Percentiles rank a stretch among this genome's conserved stretches.
phyloP scores from a whole-genome alignment of 345 rosid genomes.

The Cardamine resedifolia region DNA sequence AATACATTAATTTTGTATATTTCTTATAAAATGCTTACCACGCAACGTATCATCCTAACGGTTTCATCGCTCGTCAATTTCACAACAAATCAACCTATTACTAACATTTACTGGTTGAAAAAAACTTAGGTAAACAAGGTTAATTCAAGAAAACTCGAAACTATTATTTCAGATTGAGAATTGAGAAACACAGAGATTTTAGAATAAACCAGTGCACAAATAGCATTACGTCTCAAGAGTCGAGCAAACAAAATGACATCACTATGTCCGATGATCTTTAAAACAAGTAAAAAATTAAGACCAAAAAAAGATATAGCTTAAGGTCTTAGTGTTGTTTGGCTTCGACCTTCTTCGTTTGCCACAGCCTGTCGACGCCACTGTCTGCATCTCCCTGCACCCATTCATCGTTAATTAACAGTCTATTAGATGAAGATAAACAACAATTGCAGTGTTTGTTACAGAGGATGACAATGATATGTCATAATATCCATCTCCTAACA shows the following conservation, averaged over 20 bases:
- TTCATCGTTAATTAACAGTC: not conserved
- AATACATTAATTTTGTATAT: too few relatives aligned
- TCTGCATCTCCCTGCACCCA: conserved; percentile 74
- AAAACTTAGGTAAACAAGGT: too few relatives aligned
- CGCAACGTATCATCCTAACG: too few relatives aligned
- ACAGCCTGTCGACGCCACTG: conserved; percentile 62
- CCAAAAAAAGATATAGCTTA: not conserved
- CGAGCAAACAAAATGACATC: conserved; percentile 1
- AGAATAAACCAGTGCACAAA: not conserved
- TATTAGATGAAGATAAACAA: not conserved
- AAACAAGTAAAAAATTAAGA: not conserved
- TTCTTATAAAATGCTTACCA: too few relatives aligned
- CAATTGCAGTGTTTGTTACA: not conserved
- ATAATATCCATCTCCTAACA: too few relatives aligned
- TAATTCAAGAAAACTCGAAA: too few relatives aligned
- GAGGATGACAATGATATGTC: not conserved
- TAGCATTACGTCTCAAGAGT: not conserved
- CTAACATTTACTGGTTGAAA: too few relatives aligned
- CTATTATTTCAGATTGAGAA: not conserved
- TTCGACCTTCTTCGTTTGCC: conserved; percentile 48
- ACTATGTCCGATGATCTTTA: not conserved
- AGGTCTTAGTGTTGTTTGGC: conserved; percentile 32
- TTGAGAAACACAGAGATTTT: not conserved
- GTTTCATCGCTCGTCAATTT: too few relatives aligned
- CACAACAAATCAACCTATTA: too few relatives aligned